Base-by-base conservation (phyloP, 2,329 filamentous ascomycete species). In the Monilinia vaccinii-corymbosi region DNA sequence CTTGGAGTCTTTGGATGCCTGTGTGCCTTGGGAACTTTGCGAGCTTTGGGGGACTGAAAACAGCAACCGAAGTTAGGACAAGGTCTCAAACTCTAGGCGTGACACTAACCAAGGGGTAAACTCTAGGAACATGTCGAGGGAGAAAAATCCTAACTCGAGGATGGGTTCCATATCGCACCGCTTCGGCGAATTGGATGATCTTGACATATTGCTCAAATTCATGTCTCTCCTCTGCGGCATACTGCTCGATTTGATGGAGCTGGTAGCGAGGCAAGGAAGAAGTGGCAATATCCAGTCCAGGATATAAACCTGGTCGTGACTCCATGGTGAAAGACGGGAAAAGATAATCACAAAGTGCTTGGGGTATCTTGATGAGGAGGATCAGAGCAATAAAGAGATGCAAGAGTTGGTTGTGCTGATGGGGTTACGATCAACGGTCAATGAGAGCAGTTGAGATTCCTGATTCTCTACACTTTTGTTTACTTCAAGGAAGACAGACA, bases 131-230 rank as follows among this genome's bases (percentile, higher is more conserved):
- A 28, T 34, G 11, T n/a, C 18, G 23, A 50, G 45, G 25, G 25
- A 28, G 6, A 14, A n/a, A 40, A 23, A 32, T 11, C 8, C 23
- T 45, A 23, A 52, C 32, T 38, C 56, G 48, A 59, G 48, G 31
- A 52, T 52, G 56, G 34, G 14, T 23, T 28, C 56, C 56, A 28
- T 23, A 31, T 42, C 40, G 10, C 25, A 59, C 47, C 36, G 56
- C 56, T 42, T 52, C n/a, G 8, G 56, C 28, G 38, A 59, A 59
- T 4, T 45, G 31, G 13, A 45, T 31, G n/a, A 59, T 59, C 9
- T 52, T 59, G 14, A 25, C n/a, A 38, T 59, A 52, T 52, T 59
- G 40, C 13, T 46, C 28, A n/a, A 59, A 28, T 4, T 59, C 28
- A 21, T 36, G 53, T 31, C 34, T 7, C 25, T 53, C 57, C 4